Evolutionary conservation across 768 basidiomycete species (phyloP).

Genomic region (Daedaleopsis sinensis): DNA sequence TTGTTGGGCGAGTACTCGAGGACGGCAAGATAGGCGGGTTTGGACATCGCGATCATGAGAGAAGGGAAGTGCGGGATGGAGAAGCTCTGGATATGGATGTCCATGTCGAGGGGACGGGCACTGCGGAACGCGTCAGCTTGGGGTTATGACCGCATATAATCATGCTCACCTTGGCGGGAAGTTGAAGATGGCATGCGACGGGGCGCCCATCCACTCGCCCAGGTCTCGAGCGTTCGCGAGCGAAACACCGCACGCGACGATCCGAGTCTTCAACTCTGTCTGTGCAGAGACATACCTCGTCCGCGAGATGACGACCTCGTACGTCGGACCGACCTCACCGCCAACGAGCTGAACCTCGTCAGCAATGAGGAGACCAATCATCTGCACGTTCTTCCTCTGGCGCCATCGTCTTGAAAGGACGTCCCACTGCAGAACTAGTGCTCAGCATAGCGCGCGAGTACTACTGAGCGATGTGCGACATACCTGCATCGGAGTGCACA

Average conservation of each 20-base stretch:
- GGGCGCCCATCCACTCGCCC: slow-evolving; percentile 97
- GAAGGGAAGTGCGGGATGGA: slow-evolving; percentile 97
- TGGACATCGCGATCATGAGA: slow-evolving; percentile 98
- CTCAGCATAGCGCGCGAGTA: slow-evolving; percentile 5
- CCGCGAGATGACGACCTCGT: slow-evolving; percentile 93
- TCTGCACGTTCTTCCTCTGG: slow-evolving; percentile 95
- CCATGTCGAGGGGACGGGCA: slow-evolving; percentile 96
- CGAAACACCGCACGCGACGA: slow-evolving; percentile 94
- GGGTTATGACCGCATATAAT: neutral
- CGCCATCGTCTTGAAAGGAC: slow-evolving; percentile 93
- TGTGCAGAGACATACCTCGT: slow-evolving; percentile 97
- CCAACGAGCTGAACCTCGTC: slow-evolving; percentile 96
- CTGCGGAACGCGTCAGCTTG: slow-evolving; percentile 41
- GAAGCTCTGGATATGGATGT: slow-evolving; percentile 96
- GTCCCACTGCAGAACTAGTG: slow-evolving; percentile 72
- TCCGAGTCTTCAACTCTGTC: slow-evolving; percentile 89
- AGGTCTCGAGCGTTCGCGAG: slow-evolving; percentile 94
- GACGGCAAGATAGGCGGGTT: slow-evolving; percentile 94
- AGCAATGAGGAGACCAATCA: slow-evolving; percentile 88
- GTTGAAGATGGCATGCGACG: slow-evolving; percentile 95
- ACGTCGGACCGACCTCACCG: slow-evolving; percentile 93
- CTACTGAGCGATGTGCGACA: slow-evolving; percentile 30
- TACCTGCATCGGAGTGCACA: slow-evolving; percentile 92
- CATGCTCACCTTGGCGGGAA: slow-evolving; percentile 80
- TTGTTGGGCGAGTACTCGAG: slow-evolving; percentile 83